A percentile compares a stretch with the other conserved stretches of the same genome.
phyloP scores from a whole-genome alignment of 805 yeast genomes.

The Lipomyces kockii region DNA sequence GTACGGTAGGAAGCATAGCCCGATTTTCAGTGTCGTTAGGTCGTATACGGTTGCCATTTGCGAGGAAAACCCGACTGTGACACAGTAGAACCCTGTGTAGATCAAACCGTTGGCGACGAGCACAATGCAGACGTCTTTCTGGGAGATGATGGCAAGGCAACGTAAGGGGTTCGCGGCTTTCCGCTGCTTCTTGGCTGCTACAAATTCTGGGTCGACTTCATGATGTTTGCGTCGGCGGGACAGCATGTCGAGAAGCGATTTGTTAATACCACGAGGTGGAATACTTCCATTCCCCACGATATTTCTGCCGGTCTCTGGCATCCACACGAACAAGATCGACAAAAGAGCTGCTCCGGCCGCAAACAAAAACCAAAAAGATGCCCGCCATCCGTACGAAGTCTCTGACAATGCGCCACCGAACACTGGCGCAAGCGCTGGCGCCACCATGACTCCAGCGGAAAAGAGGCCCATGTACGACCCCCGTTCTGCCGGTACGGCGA shows the following conservation, averaged over 20 bases:
- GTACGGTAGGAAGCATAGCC: conserved; percentile 73
- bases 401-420: conserved; percentile 70
- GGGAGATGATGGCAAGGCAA: conserved; percentile 49
- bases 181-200: conserved; percentile 5
- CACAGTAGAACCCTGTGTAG: conserved; percentile 72
- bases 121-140: conserved; percentile 53
- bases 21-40: conserved; percentile 61
- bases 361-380: conserved; percentile 84
- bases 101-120: conserved; percentile 64
- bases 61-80: conserved; percentile 67
- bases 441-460: conserved; percentile 76
- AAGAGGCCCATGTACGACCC: conserved; percentile 81
- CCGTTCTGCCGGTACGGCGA: conserved; percentile 67
- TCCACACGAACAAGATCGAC: conserved; percentile 53
- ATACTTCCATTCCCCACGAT: conserved; percentile 70
- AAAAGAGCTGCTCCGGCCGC: conserved; percentile 63
- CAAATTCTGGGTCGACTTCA: background rate
- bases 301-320: conserved; percentile 81
- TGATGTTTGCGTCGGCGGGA: background rate
- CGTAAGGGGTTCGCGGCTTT: conserved; percentile 24
- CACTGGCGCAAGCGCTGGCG: conserved; percentile 74
- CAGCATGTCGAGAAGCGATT: conserved; percentile 23
- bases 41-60: conserved; percentile 56
- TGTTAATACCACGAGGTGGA: conserved; percentile 54
- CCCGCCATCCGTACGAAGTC: conserved; percentile 75